These are phyloP conservation scores for Scenedesmus sp. DNA, from an alignment of 163 green algal species.

Conservation along the genomic window DNA sequence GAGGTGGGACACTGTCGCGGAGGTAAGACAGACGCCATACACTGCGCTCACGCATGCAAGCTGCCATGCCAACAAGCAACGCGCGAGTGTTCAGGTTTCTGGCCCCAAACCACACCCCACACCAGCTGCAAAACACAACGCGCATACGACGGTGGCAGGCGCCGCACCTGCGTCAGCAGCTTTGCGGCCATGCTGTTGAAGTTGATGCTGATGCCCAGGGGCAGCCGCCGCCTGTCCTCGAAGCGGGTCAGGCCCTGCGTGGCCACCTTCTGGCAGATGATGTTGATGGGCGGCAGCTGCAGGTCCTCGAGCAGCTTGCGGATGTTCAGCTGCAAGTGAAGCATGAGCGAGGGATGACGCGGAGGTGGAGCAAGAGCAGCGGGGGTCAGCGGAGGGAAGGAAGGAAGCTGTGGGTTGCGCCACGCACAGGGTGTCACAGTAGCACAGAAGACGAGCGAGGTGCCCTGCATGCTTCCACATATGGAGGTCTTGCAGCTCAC, in stretches of 20 bases:
- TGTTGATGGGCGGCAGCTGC: conserved; percentile 61
- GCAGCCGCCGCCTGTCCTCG: conserved; percentile 66
- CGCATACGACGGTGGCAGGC: too few species aligned
- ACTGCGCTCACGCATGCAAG: too few species aligned
- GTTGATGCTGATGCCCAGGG: conserved; percentile 78
- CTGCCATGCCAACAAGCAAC: conserved; percentile 64
- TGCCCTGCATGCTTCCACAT: too few species aligned
- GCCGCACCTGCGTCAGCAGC: conserved; percentile 63
- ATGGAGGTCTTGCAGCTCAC: too few species aligned
- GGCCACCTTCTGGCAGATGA: conserved; percentile 65
- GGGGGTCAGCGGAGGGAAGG: too few species aligned
- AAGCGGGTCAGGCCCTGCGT: conserved; percentile 56
- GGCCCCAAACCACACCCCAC: conserved; percentile 51
- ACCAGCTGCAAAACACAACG: neutral
- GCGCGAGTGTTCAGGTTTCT: conserved; percentile 65
- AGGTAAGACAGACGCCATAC: too few species aligned
- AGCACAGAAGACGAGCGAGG: too few species aligned
- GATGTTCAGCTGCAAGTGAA: conserved; percentile 29
- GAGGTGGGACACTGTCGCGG: too few species aligned
- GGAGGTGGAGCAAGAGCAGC: neutral
- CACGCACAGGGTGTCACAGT: too few species aligned
- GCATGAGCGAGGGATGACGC: neutral
- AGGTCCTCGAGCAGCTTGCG: conserved; percentile 60
- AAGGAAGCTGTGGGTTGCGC: too few species aligned
- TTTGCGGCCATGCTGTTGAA: conserved; percentile 65